These are phyloP conservation scores for Deuterostichococcus epilithicus DNA, from an alignment of 139 green algal species.

Conservation along the genomic window DNA sequence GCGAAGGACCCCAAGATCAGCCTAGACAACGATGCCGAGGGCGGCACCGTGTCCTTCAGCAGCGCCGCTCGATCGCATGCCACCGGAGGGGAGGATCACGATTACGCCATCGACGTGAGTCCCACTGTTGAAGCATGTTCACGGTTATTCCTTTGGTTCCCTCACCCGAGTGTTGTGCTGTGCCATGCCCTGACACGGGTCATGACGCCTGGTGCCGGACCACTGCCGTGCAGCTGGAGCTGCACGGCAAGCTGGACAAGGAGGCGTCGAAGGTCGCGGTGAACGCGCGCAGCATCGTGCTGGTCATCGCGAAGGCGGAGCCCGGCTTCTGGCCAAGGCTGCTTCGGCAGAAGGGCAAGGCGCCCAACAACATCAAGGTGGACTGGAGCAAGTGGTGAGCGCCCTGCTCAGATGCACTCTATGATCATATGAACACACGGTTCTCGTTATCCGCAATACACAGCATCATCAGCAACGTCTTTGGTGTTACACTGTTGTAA, in stretches of 20 bases:
- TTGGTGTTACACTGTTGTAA: no score
- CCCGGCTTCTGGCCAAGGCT: constrained; percentile 59
- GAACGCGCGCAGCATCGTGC: constrained; percentile 50
- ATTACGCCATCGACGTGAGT: neutral
- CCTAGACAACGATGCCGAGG: constrained; percentile 52
- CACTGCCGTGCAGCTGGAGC: constrained; percentile 52
- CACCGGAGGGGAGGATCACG: constrained; percentile 20
- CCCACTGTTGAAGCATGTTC: no score
- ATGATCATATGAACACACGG: no score
- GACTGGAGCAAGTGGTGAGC: constrained; percentile 20
- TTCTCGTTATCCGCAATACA: no score
- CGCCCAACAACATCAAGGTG: constrained; percentile 48
- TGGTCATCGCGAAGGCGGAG: constrained; percentile 65
- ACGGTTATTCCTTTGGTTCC: neutral
- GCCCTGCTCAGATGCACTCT: no score
- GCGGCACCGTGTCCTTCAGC: constrained; percentile 51
- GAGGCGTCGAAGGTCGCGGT: constrained; percentile 61
- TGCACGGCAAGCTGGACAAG: constrained; percentile 51
- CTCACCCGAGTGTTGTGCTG: neutral
- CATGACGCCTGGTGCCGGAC: no score
- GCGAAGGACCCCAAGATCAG: constrained; percentile 48
- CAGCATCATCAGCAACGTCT: no score
- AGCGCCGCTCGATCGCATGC: constrained; percentile 47
- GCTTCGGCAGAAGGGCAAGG: constrained; percentile 45
- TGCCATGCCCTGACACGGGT: no score